phyloP scores from a whole-genome alignment of 345 rosid species.

The Geranium rotundifolium region DNA sequence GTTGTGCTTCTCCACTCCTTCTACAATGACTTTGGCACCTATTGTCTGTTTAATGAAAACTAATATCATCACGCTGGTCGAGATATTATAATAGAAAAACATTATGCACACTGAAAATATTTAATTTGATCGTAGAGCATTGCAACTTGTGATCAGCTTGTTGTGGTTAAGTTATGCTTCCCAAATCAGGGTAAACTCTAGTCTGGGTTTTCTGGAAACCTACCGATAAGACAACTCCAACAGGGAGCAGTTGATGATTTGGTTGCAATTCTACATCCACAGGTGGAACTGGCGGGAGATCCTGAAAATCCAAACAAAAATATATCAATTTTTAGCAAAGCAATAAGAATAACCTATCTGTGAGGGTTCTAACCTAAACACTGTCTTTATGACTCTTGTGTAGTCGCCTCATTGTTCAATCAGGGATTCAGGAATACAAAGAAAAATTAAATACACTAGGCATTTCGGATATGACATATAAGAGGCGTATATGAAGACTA shows the following conservation, averaged over 20 bases:
- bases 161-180: background rate
- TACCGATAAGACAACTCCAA: slow-evolving; percentile 82
- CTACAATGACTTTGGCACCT: slow-evolving; percentile 69
- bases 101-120: background rate
- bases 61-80: slow-evolving; percentile 2
- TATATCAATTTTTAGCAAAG: background rate
- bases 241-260: slow-evolving; percentile 60
- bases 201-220: background rate
- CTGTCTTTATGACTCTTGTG: background rate
- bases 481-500: background rate
- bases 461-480: background rate
- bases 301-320: slow-evolving; percentile 23
- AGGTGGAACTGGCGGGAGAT: slow-evolving; percentile 72
- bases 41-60: slow-evolving; percentile 36
- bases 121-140: background rate
- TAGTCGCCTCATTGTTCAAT: background rate
- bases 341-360: background rate
- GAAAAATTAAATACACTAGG: background rate
- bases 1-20: slow-evolving; percentile 67
- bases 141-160: background rate
- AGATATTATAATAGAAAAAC: background rate
- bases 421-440: background rate
- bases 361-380: too few species aligned
- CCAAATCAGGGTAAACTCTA: background rate
- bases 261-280: slow-evolving; percentile 49